Base-by-base conservation (phyloP, 345 rosid species). In the Brassica rapa region DNA sequence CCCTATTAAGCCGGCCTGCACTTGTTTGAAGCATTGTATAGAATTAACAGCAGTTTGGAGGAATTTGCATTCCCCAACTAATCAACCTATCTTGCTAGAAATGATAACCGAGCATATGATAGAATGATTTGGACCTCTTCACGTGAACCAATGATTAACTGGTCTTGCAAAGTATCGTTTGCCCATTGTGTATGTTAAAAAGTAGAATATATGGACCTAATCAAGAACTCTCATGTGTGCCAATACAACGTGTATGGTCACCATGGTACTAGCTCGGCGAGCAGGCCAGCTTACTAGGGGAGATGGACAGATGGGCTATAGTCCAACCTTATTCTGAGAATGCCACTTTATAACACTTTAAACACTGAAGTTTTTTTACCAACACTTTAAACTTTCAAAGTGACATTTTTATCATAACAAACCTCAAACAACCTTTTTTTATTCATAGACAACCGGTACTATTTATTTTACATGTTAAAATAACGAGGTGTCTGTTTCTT, bases 11-110 rank as follows among this genome's bases (percentile, higher is more conserved):
- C 30, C 30, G 30, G 30, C 30, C 30, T 27, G 30, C 53, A 4
- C 53, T 56, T 56, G 27, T 56, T 56, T 56, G 61, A 56, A 56
- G 61, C 61, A 56, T 56, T 7, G 24, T 56, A 56, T 56, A 56
- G 24, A 3, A 16, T 41, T 41, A 41, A 43, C 53, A 56, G 10
- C 12, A 21, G 27, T 56, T 56, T 56, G 27, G 27, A 21, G 61
- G 25, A 19, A 56, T 21, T 8, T 19, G 29, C 27, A 56, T 56
- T 56, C 5, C 5, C 12, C 62, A 55, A 55, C 25, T 9, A 56
- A 56, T 56, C 11, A 56, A 56, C 27, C 29, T 56, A 56, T 21
- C 61, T 21, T 59, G 62, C n/a, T 43, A 43, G 15, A 43, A 4
- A 11, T 43, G 5, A 21, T 25, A 59, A 59, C 30, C n/a, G 12